Percentiles rank a stretch among this genome's conserved stretches.
Conservation (phyloP, 257 asterid species). For the Salvia miltiorrhiza region DNA sequence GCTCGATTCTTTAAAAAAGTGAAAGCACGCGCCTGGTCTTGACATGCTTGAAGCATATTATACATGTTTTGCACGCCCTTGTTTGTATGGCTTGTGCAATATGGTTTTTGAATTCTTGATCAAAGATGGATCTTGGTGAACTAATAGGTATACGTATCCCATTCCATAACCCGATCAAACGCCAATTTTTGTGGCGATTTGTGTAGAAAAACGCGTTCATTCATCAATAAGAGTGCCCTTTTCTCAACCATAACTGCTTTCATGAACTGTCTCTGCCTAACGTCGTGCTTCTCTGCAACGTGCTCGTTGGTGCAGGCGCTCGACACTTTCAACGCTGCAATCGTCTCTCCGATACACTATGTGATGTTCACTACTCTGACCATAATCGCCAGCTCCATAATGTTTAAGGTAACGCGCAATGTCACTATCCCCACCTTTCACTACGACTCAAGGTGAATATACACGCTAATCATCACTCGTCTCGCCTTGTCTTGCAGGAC, state of each 20-base stretch:
- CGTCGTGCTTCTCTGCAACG: neutral
- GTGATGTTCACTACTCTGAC: conserved; percentile 93
- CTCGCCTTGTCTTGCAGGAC: conserved; percentile 41
- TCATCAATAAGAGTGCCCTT: neutral
- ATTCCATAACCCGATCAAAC: neutral
- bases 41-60: neutral
- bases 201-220: neutral
- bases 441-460: neutral
- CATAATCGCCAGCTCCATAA: conserved; percentile 70
- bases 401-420: conserved; percentile 64
- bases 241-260: neutral
- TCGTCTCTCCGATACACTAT: conserved; percentile 85
- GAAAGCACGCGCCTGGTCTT: neutral
- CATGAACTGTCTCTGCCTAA: neutral
- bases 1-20: neutral
- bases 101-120: too few relatives aligned
- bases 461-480: neutral
- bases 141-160: neutral
- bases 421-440: conserved; percentile 1
- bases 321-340: conserved; percentile 78
- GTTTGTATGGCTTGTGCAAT: too few relatives aligned
- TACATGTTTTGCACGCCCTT: neutral
- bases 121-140: neutral
- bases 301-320: conserved; percentile 58
- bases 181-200: neutral